phyloP scores from a whole-genome alignment of 306 rosid genomes.

The Quercus agrifolia region DNA sequence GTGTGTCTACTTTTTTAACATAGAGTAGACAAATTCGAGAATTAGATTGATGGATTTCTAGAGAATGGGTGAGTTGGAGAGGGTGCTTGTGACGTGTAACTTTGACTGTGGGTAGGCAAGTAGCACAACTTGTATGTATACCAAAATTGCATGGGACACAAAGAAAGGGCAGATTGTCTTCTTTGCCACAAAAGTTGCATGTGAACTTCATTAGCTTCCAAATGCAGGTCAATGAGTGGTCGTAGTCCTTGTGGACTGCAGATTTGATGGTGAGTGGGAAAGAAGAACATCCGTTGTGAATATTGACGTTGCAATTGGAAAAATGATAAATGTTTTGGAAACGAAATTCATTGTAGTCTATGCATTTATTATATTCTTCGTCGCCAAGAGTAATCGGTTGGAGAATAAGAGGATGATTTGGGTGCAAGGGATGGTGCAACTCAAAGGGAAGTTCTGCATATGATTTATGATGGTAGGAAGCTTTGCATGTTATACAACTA shows the following conservation, averaged over 20 bases:
- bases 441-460: no score
- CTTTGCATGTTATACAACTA: no score
- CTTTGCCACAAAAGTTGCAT: neutral
- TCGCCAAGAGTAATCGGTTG: fast-evolving
- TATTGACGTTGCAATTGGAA: neutral
- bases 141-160: neutral
- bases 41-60: neutral
- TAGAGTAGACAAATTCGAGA: neutral
- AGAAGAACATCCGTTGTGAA: neutral
- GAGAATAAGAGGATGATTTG: neutral
- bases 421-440: no score
- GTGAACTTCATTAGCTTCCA: neutral
- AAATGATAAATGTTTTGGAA: neutral
- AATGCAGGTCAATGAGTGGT: neutral
- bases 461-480: no score
- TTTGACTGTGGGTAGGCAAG: neutral
- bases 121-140: neutral
- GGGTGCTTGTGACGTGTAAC: neutral
- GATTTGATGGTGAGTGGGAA: neutral
- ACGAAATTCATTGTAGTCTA: no score
- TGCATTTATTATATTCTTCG: no score
- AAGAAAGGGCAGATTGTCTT: neutral
- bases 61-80: neutral
- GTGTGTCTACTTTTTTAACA: neutral
- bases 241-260: neutral